Conservation (phyloP, 176 grass and related monocot species). For the Lolium rigidum region DNA sequence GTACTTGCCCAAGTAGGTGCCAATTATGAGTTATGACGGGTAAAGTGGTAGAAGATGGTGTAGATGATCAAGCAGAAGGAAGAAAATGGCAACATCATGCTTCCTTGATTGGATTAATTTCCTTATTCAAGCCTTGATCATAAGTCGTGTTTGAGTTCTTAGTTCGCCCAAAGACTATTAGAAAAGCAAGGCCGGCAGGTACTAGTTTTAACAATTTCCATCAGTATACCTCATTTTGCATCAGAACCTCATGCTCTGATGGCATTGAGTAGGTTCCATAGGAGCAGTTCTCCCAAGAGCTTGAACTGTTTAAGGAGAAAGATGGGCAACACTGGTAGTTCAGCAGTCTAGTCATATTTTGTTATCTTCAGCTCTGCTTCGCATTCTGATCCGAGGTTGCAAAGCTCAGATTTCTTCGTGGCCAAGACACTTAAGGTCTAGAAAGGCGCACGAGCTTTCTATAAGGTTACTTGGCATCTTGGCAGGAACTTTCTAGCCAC, state of each 20-base stretch:
- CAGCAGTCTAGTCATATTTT: neutral
- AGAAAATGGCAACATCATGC: neutral
- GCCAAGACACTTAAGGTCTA: constrained; percentile 38
- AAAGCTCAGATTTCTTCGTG: constrained; percentile 40
- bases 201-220: constrained; percentile 2
- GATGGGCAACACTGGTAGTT: neutral
- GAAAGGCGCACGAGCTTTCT: constrained; percentile 20
- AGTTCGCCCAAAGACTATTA: neutral
- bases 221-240: too few relatives aligned
- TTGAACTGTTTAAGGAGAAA: neutral
- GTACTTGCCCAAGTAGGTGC: constrained; percentile 26
- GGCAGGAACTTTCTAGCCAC: constrained; percentile 43
- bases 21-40: constrained; percentile 36
- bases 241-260: neutral
- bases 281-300: neutral
- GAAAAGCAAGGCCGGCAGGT: neutral
- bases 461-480: constrained; percentile 43
- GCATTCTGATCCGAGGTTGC: constrained; percentile 25
- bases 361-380: neutral
- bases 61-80: neutral
- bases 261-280: neutral
- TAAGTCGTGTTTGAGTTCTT: neutral
- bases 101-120: constrained; percentile 11
- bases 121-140: constrained; percentile 2
- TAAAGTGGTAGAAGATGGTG: constrained; percentile 23